These are phyloP conservation scores for Suillus weaverae DNA, from an alignment of 768 basidiomycete species.

Conservation along the genomic window DNA sequence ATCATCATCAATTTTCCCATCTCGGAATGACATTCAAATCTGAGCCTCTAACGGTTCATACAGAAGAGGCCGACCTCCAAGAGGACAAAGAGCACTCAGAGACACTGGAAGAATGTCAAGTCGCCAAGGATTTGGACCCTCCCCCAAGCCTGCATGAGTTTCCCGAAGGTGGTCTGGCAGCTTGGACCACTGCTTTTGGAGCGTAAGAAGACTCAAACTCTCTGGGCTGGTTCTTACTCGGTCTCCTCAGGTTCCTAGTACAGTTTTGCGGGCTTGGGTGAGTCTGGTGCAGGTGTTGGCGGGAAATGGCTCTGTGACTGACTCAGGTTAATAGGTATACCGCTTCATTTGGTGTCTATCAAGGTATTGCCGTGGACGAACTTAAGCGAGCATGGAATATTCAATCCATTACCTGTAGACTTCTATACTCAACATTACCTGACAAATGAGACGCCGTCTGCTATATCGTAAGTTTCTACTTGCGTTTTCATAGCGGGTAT, in stretches of 20 bases:
- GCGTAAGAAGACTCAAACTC: background rate
- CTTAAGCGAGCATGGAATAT: background rate
- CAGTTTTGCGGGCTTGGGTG: background rate
- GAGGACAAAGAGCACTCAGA: background rate
- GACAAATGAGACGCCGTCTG: background rate
- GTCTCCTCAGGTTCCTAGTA: background rate
- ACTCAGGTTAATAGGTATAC: background rate
- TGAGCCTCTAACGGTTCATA: background rate
- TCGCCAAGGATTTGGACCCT: background rate
- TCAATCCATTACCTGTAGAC: background rate
- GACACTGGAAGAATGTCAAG: background rate
- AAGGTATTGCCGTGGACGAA: background rate
- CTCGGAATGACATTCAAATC: background rate
- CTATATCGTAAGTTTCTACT: slow-evolving; percentile 1
- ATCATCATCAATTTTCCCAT: background rate
- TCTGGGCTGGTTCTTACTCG: no score
- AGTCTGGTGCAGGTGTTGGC: background rate
- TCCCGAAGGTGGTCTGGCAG: background rate
- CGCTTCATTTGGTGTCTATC: background rate
- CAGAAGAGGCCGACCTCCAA: background rate
- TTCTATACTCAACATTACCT: background rate
- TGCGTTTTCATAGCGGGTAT: background rate
- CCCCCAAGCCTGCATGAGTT: background rate
- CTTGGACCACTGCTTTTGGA: background rate
- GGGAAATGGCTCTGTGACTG: background rate